Evolutionary conservation across 2,329 filamentous ascomycete genomes (phyloP).

Genomic region (Fusarium nygamai): DNA sequence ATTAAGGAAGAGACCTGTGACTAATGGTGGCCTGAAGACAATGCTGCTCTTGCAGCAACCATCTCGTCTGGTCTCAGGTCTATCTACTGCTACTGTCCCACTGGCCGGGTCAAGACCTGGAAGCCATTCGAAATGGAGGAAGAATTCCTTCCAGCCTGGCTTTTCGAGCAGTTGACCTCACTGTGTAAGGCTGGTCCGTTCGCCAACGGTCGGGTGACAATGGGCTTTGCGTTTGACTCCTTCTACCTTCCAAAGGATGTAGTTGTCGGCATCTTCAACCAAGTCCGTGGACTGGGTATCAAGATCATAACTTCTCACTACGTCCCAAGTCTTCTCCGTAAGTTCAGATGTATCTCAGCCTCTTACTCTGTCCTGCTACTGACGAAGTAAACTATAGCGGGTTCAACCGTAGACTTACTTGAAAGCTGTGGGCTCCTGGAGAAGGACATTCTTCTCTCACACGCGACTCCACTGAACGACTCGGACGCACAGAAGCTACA

Average conservation of each 20-base stretch:
- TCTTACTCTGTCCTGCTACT: accelerated
- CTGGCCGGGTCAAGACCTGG: not conserved
- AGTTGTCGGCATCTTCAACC: not conserved
- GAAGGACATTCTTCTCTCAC: conserved; percentile 10
- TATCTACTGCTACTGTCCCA: conserved; percentile 6
- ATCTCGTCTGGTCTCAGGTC: conserved; percentile 11
- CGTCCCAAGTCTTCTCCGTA: not conserved
- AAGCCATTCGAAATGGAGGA: not conserved
- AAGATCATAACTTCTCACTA: conserved; percentile 17
- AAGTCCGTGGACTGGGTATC: not conserved
- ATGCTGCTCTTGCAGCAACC: not conserved
- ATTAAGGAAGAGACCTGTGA: no score
- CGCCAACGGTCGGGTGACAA: not conserved
- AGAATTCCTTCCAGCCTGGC: not conserved
- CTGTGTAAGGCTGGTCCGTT: not conserved
- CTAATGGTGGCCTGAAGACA: not conserved
- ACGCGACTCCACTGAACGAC: not conserved
- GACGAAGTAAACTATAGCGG: not conserved
- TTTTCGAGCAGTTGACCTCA: not conserved
- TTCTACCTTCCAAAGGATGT: conserved; percentile 11
- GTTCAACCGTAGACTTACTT: not conserved
- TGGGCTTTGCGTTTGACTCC: conserved; percentile 16
- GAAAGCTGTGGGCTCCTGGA: not conserved
- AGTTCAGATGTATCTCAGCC: accelerated
- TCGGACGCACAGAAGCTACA: conserved; percentile 5